A percentile compares a stretch with the other conserved stretches of the same genome.
These are phyloP conservation scores for Irpex sp. DNA, from an alignment of 1,284 basidiomycete genomes.

Conservation along the genomic window DNA sequence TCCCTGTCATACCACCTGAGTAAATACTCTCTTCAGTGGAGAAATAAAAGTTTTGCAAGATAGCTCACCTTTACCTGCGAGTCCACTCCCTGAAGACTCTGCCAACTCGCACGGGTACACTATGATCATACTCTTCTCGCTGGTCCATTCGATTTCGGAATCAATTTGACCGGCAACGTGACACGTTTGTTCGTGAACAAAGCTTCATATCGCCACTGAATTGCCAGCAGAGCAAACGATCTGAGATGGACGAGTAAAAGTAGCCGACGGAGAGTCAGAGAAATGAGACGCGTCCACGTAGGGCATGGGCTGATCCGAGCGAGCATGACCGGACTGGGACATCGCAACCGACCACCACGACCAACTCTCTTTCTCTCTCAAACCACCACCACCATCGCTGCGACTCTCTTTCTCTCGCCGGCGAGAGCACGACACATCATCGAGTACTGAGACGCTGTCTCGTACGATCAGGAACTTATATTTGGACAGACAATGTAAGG, in stretches of 20 bases:
- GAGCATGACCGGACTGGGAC: not conserved
- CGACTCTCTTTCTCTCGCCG: constrained; percentile 10
- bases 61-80: too few species aligned
- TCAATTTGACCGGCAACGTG: not conserved
- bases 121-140: too few species aligned
- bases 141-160: too few species aligned
- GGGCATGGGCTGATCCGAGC: not conserved
- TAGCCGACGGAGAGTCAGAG: not conserved
- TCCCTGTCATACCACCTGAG: too few species aligned
- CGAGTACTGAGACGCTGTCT: not conserved
- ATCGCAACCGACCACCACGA: constrained; percentile 1
- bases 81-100: too few species aligned
- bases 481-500: not conserved
- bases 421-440: constrained; percentile 8
- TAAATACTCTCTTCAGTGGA: too few species aligned
- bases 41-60: too few species aligned
- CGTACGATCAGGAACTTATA: not conserved
- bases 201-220: not conserved
- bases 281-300: not conserved
- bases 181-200: not conserved
- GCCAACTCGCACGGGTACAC: too few species aligned
- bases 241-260: not conserved
- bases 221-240: not conserved
- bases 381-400: not conserved
- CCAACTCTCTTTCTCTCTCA: not conserved